A percentile compares a stretch with the other conserved stretches of the same genome.
These are phyloP conservation scores for Teratosphaeria viscida DNA, from an alignment of 2,329 filamentous ascomycete species.

Conservation along the genomic window DNA sequence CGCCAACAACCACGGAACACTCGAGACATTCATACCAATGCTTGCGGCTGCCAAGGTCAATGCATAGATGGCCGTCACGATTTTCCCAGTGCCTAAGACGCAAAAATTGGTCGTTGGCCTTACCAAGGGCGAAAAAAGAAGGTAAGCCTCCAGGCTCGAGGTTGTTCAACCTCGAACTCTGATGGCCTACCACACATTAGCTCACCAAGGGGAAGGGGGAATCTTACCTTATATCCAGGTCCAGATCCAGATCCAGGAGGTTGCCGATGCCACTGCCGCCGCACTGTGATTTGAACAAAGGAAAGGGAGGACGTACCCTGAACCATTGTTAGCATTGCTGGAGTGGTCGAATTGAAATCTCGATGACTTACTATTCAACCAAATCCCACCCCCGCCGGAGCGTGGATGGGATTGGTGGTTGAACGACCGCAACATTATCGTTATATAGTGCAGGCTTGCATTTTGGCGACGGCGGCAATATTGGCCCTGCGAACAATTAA, in stretches of 20 bases:
- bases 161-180: background rate
- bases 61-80: background rate
- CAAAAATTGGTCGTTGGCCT: background rate
- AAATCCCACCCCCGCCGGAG: background rate
- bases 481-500: background rate
- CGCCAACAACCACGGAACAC: background rate
- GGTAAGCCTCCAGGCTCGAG: background rate
- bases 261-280: background rate
- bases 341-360: background rate
- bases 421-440: background rate
- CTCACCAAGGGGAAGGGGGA: background rate
- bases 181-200: background rate
- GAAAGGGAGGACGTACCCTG: background rate
- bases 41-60: background rate
- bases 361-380: background rate
- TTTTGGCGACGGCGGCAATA: background rate
- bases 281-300: background rate
- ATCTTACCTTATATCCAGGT: background rate
- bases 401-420: background rate
- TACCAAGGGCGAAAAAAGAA: background rate
- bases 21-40: background rate
- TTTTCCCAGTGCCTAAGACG: background rate
- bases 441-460: background rate
- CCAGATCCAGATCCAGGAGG: background rate
- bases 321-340: background rate